These are phyloP conservation scores for Lachnellula willkommii DNA, from an alignment of 2,329 filamentous ascomycete species.

Conservation along the genomic window DNA sequence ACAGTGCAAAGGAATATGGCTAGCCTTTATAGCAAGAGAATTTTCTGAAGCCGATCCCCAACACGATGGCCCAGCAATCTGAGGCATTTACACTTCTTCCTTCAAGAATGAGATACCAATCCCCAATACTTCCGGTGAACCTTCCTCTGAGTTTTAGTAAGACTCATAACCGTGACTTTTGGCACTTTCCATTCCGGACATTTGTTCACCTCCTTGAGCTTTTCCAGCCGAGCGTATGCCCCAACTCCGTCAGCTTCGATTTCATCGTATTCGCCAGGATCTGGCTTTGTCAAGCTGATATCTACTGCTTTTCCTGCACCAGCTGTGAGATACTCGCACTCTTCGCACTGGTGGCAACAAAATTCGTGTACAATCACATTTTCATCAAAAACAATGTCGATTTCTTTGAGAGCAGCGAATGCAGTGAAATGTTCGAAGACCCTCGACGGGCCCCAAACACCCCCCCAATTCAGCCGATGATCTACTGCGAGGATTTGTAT, in stretches of 20 bases:
- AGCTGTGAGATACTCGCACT: neutral
- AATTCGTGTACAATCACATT: no score
- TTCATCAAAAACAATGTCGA: no score
- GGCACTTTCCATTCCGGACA: neutral
- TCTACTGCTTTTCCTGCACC: no score
- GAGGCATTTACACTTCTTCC: no score
- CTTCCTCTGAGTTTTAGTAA: neutral
- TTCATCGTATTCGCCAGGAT: neutral
- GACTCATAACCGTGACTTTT: neutral
- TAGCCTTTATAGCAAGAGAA: no score
- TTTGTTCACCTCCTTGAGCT: neutral
- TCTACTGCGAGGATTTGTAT: neutral
- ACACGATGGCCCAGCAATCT: no score
- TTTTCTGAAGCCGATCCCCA: no score
- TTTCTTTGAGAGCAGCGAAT: no score
- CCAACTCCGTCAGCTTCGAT: neutral
- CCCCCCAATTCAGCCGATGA: neutral
- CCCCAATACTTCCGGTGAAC: neutral
- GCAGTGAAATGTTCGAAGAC: no score
- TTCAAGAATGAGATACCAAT: neutral
- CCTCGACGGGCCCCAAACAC: neutral
- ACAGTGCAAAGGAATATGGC: no score
- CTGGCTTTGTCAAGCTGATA: no score
- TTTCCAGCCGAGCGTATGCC: neutral
- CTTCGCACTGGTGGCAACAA: neutral